These are phyloP conservation scores for Russula virescens DNA, from an alignment of 768 basidiomycete genomes.

Conservation along the genomic window DNA sequence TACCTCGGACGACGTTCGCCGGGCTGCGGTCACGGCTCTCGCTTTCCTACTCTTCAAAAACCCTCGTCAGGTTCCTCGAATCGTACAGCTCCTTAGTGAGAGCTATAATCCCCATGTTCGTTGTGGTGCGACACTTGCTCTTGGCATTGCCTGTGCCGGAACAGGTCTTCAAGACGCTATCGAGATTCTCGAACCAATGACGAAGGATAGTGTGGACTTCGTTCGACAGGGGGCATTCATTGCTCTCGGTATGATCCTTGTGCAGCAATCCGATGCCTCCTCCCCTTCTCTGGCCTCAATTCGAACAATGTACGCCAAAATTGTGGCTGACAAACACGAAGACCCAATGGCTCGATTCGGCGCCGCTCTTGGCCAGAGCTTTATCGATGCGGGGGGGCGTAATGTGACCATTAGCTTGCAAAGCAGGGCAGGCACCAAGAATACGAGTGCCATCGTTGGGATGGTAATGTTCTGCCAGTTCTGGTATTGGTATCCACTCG, in stretches of 20 bases:
- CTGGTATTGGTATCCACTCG: constrained; percentile 99
- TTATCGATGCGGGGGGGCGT: constrained; percentile 95
- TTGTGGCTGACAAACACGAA: constrained; percentile 94
- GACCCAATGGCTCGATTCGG: constrained; percentile 99
- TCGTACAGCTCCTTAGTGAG: constrained; percentile 94
- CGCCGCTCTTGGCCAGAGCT: constrained; percentile 90
- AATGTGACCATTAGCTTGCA: constrained; percentile 94
- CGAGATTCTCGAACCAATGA: constrained; percentile 96
- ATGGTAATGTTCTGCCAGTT: constrained; percentile 98
- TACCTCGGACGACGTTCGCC: constrained; percentile 93
- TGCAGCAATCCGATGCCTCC: constrained; percentile 90
- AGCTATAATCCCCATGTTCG: constrained; percentile 99
- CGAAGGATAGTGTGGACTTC: constrained; percentile 96
- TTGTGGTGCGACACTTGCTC: constrained; percentile 91
- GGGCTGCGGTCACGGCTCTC: constrained; percentile 92
- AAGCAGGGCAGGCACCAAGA: constrained; percentile 87
- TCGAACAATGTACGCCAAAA: constrained; percentile 82
- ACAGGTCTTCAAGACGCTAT: constrained; percentile 97
- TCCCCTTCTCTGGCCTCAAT: constrained; percentile 75
- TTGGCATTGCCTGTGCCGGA: constrained; percentile 96
- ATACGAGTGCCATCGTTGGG: constrained; percentile 94
- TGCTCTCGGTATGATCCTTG: constrained; percentile 92
- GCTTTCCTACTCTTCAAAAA: constrained; percentile 98
- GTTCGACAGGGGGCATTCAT: constrained; percentile 97
- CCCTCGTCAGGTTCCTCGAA: constrained; percentile 90